phyloP scores from a whole-genome alignment of 1,284 basidiomycete species.

The Cryptococcus floricola region DNA sequence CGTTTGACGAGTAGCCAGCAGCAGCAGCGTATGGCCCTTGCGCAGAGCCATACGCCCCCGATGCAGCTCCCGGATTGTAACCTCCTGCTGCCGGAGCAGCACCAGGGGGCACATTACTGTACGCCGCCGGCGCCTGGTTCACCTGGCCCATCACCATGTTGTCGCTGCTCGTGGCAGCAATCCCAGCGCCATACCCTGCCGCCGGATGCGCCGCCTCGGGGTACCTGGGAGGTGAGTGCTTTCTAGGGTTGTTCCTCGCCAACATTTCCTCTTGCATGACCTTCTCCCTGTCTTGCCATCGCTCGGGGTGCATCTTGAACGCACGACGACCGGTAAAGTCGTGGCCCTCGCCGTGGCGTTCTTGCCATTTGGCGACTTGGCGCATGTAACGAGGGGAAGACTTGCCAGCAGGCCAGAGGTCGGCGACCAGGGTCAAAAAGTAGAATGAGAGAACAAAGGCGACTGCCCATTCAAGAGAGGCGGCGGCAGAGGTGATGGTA shows the following conservation, averaged over 20 bases:
- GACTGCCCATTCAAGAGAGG: slow-evolving; percentile 51
- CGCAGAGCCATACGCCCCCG: background rate
- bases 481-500: slow-evolving; percentile 49
- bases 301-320: slow-evolving; percentile 30
- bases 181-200: background rate
- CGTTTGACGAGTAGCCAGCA: background rate
- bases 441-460: slow-evolving; percentile 50
- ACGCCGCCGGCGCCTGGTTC: background rate
- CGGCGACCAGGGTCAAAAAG: slow-evolving; percentile 40
- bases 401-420: slow-evolving; percentile 46
- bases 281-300: slow-evolving; percentile 29
- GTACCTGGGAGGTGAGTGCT: background rate
- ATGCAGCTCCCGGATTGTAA: no score
- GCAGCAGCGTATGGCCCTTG: background rate
- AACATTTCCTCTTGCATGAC: slow-evolving; percentile 25
- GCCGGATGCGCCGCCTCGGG: background rate
- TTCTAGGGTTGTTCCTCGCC: slow-evolving; percentile 17
- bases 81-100: no score
- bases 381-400: slow-evolving; percentile 49
- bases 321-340: slow-evolving; percentile 43
- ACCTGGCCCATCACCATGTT: background rate
- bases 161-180: background rate
- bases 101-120: background rate
- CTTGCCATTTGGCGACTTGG: slow-evolving; percentile 45
- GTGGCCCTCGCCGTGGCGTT: slow-evolving; percentile 36